Percentiles rank a stretch among this genome's conserved stretches.
phyloP scores from a whole-genome alignment of 495 filamentous ascomycete genomes.

The Talaromyces adpressus region DNA sequence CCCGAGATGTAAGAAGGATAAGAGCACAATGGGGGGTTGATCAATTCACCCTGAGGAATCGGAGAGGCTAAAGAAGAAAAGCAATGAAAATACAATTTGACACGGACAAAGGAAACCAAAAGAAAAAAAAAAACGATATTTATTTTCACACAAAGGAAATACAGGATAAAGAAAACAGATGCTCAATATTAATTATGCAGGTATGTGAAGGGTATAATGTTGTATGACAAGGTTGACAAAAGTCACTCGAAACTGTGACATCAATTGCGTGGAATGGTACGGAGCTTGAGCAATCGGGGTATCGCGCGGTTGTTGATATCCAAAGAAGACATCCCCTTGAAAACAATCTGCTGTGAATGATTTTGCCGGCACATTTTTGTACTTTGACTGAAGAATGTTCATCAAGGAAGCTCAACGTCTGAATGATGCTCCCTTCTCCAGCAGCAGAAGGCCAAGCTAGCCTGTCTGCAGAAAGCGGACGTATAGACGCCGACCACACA shows the following conservation, averaged over 20 bases:
- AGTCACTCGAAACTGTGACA: constrained; percentile 9
- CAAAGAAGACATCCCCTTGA: constrained; percentile 16
- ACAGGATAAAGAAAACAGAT: constrained; percentile 6
- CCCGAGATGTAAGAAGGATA: background rate
- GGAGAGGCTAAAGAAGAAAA: background rate
- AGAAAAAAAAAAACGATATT: constrained; percentile 5
- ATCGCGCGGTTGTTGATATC: constrained; percentile 33
- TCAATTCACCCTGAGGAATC: background rate
- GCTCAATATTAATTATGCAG: constrained; percentile 21
- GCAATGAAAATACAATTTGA: constrained; percentile 4
- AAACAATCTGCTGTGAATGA: background rate
- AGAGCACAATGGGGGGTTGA: background rate
- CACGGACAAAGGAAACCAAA: constrained; percentile 8
- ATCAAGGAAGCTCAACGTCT: constrained; percentile 14
- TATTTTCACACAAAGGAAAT: constrained; percentile 15
- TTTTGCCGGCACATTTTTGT: background rate
- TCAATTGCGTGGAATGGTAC: background rate
- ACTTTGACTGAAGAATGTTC: background rate
- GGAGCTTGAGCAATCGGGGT: constrained; percentile 29
- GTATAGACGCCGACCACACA: background rate
- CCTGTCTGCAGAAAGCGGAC: background rate
- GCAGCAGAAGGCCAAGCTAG: background rate
- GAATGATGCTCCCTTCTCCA: constrained; percentile 8
- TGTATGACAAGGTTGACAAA: constrained; percentile 25
- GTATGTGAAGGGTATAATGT: constrained; percentile 20